phyloP scores from a whole-genome alignment of 345 rosid species.

The Aethionema arabicum region DNA sequence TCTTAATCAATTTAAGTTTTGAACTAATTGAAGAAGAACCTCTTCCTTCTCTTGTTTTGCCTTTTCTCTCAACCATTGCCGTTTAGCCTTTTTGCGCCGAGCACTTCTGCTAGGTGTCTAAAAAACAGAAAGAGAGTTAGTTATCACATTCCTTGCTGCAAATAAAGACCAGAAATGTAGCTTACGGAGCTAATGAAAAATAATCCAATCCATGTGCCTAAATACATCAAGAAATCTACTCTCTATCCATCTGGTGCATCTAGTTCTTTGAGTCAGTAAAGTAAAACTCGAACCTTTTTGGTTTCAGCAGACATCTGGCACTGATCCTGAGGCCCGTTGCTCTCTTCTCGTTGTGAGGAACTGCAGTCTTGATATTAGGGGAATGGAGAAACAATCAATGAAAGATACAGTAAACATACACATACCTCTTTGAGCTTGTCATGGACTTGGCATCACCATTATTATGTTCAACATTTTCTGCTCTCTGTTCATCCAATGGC shows the following conservation, averaged over 20 bases:
- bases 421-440: conserved; percentile 42
- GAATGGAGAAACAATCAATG: conserved; percentile 13
- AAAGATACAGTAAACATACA: conserved; percentile 31
- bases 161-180: conserved; percentile 11
- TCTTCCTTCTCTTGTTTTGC: conserved; percentile 57
- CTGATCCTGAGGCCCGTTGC: conserved; percentile 41
- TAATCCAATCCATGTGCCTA: conserved; percentile 7
- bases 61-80: conserved; percentile 71
- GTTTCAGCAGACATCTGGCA: conserved; percentile 41
- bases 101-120: conserved; percentile 89
- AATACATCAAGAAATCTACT: neutral
- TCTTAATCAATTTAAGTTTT: conserved; percentile 20
- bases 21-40: conserved; percentile 42
- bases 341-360: conserved; percentile 43
- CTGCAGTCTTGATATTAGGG: conserved; percentile 36
- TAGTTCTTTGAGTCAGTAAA: conserved; percentile 6
- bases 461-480: conserved; percentile 36
- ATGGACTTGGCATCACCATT: conserved; percentile 26
- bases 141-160: conserved; percentile 17
- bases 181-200: conserved; percentile 17
- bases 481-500: conserved; percentile 23
- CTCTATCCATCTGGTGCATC: neutral
- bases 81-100: conserved; percentile 85
- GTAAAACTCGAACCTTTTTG: conserved; percentile 55
- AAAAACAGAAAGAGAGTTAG: conserved; percentile 32